Conservation (phyloP, 2,329 filamentous ascomycete genomes). For the Blastomyces silverae region DNA sequence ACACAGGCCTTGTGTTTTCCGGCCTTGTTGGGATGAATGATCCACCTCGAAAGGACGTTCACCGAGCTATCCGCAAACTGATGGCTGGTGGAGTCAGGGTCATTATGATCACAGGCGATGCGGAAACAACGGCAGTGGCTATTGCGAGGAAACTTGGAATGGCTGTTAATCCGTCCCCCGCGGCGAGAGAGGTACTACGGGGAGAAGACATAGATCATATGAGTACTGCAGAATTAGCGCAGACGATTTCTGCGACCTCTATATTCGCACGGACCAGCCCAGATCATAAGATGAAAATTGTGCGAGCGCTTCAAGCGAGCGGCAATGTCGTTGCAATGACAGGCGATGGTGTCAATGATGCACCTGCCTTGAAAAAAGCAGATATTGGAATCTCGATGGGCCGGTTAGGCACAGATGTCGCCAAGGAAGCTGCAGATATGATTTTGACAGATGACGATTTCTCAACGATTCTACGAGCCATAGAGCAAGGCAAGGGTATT, state of each 20-base stretch:
- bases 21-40: conserved; percentile 97
- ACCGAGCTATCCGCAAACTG: conserved; percentile 76
- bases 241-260: conserved; percentile 78
- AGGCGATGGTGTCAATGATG: conserved; percentile 95
- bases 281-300: conserved; percentile 97
- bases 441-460: conserved; percentile 86
- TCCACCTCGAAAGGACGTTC: conserved; percentile 83
- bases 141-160: conserved; percentile 96
- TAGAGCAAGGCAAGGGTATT: conserved; percentile 98
- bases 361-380: conserved; percentile 89
- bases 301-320: conserved; percentile 79
- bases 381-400: conserved; percentile 99
- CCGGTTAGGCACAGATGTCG: conserved; percentile 86
- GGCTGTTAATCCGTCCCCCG: conserved; percentile 58
- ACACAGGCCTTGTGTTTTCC: conserved; percentile 77
- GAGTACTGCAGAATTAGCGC: conserved; percentile 74
- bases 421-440: conserved; percentile 89
- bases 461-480: conserved; percentile 82
- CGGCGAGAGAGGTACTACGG: conserved; percentile 60
- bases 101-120: conserved; percentile 98
- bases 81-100: conserved; percentile 94
- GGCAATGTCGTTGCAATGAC: conserved; percentile 99
- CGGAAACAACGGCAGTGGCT: conserved; percentile 86
- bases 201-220: conserved; percentile 92
- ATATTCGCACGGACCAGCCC: conserved; percentile 96